Evolutionary conservation across 495 filamentous ascomycete genomes (phyloP), one percentile per base, ranked within the genome.

Genomic region (Niebla homalea): DNA sequence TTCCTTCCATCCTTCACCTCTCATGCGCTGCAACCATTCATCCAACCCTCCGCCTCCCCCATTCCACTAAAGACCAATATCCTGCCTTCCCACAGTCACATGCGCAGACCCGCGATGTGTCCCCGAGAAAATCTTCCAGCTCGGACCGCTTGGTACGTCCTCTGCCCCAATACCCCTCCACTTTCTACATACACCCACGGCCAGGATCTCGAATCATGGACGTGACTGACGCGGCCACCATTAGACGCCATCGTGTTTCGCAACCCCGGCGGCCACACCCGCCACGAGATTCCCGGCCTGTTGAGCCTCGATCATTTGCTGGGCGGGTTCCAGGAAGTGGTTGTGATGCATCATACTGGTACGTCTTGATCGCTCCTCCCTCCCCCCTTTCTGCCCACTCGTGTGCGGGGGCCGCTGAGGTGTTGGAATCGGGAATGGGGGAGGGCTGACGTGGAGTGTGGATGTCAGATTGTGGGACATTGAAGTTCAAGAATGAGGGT

Each of bases 311-410:
- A 57, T 21, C 44, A 51, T 38, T 46, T 57, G 2, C 19, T 56
- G 19, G 32, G 35, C 6, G 43, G 43, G 19, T 47, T 51, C 23
- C 16, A 18, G 16, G 42, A 56, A 8, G 14, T 57, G 19, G 51
- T 57, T 29, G 36, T 57, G 2, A 48, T 57, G 29, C 55, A 56
- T 35, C 55, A 57, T 23, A 57, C 55, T 23, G 55, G 55, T 56
- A 16, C n/a, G n/a, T n/a, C n/a, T n/a, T n/a, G n/a, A n/a, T n/a
- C n/a, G n/a, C n/a, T n/a, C n/a, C n/a, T n/a, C n/a, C n/a, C n/a
- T n/a, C n/a, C n/a, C n/a, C 41, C 36, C 36, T n/a, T n/a, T 38
- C 11, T 20, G 16, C 8, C 7, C 36, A n/a, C n/a, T n/a, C n/a
- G n/a, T n/a, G n/a, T n/a, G n/a, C n/a, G n/a, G n/a, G n/a, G n/a